Evolutionary conservation across 1,284 basidiomycete genomes (phyloP), one percentile per base, ranked within the genome.

Genomic region (Omphalotus olearius): DNA sequence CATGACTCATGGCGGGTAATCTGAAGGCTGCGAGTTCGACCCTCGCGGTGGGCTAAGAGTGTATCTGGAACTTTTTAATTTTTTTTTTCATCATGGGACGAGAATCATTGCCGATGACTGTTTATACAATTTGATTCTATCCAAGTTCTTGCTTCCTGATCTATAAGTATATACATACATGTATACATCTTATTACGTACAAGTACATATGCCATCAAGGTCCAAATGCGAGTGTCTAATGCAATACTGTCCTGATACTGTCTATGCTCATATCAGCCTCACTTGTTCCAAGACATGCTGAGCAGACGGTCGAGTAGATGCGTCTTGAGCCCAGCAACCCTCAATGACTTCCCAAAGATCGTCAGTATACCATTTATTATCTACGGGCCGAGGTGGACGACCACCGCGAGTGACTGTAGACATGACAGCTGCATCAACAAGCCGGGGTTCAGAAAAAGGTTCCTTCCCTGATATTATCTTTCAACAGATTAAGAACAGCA

Each of bases 21-120:
- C 83, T 86, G 86, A 89, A 88, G 85, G 85, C 84, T 89, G 86
- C 83, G 83, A 87, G 85, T 89, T 89, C 85, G 86, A 89, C 85
- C 85, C 86, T 87, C 85, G 83, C 85, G 85, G 85, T 88, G 85
- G 85, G 83, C 85, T 88, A 84, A n/a, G n/a, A n/a, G n/a, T 23
- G 6, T 9, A n/a, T 20, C 2, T 4, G 6, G 1, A 18, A 9
- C 6, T n/a, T 14, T 33, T 16, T 1, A n/a, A 10, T 3, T 25
- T 25, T 18, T 46, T 6, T 14, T 35, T n/a, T n/a, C n/a, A n/a
- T n/a, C n/a, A n/a, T n/a, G n/a, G n/a, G n/a, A n/a, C n/a, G n/a
- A n/a, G n/a, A n/a, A n/a, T n/a, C n/a, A n/a, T n/a, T n/a, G n/a
- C n/a, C n/a, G n/a, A n/a, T n/a, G n/a, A n/a, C n/a, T n/a, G n/a